Base-by-base conservation (phyloP, 2,329 filamentous ascomycete species). In the Exophiala sp. region DNA sequence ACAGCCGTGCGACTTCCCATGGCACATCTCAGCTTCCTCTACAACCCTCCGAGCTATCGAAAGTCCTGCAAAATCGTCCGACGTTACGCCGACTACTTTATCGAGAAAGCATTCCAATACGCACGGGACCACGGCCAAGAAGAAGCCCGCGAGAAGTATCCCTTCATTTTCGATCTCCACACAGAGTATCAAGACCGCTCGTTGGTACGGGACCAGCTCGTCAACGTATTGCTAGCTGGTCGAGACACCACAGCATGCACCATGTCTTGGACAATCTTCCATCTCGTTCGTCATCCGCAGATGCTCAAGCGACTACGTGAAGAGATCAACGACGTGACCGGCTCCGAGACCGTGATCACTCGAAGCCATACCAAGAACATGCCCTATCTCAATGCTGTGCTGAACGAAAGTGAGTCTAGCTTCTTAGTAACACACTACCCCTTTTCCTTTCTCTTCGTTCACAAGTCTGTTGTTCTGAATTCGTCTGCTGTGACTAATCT, bases 21-120 rank as follows among this genome's bases (percentile, higher is more conserved):
- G 2, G 58, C 63, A 24, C 52, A 55, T 1, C 58, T 67, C 18
- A 66, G 67, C 45, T 69, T 65, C 66, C 57, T 68, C 29, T 34
- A 68, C 22, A 65, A 66, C n/a, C 60, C 63, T 27, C 66, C 66
- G 41, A 62, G 68, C 22, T 73, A 68, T 56, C 60, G 61, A 4
- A 62, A 68, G 3, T 66, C 70, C 21, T 65, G 60, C 46, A 64
- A 66, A 27, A 66, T 67, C 13, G 67, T 74, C 2, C 69, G 70
- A 43, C 67, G 71, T 44, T 73, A 73, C 23, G 70, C 75, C 22
- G 72, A 75, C 52, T 66, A 72, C 53, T 73, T 73, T 41, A 73
- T 76, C 1, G 60, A 68, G 7, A 65, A 69, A 21, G 71, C 68
- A 10, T 63, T 76, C 1, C 35, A 57, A 16, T 10, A 43, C 13